A percentile compares a stretch with the other conserved stretches of the same genome.
Conservation (phyloP, 2,329 filamentous ascomycete genomes). For the Arthrinium puccinioides region DNA sequence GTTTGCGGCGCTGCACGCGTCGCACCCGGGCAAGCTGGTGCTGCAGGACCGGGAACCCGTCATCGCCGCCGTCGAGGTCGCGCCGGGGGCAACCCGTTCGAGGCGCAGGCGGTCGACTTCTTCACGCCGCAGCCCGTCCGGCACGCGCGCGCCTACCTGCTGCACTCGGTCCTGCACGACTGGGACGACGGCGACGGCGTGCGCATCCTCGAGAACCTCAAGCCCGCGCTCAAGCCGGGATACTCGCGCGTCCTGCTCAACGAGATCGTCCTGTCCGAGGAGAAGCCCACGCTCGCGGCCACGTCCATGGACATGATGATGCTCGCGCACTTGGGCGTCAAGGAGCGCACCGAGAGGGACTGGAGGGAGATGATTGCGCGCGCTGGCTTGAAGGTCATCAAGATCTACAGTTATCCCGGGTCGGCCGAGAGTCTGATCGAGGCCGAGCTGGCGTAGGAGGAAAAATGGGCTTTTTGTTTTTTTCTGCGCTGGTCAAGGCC, state of each 20-base stretch:
- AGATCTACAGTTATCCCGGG: slow-evolving; percentile 14
- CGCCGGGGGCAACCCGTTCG: slow-evolving; percentile 17
- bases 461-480: not conserved
- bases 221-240: slow-evolving; percentile 18
- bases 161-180: slow-evolving; percentile 24
- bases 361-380: slow-evolving; percentile 10
- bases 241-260: slow-evolving; percentile 30
- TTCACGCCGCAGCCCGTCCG: slow-evolving; percentile 30
- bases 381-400: slow-evolving; percentile 12
- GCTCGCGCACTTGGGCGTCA: slow-evolving; percentile 12
- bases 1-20: not conserved
- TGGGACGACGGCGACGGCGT: slow-evolving; percentile 15
- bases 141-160: slow-evolving; percentile 24
- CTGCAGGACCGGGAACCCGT: slow-evolving; percentile 27
- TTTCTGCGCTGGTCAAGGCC: too few species aligned
- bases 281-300: slow-evolving; percentile 12
- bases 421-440: slow-evolving; percentile 18
- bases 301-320: slow-evolving; percentile 19
- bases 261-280: slow-evolving; percentile 25
- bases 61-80: slow-evolving; percentile 31
- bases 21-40: slow-evolving; percentile 17
- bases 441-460: slow-evolving; percentile 9
- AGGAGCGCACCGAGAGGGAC: slow-evolving; percentile 15
- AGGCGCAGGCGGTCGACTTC: slow-evolving; percentile 29
- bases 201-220: slow-evolving; percentile 17